Conservation (phyloP, 805 yeast genomes). For the Starmerella tilneyi region DNA sequence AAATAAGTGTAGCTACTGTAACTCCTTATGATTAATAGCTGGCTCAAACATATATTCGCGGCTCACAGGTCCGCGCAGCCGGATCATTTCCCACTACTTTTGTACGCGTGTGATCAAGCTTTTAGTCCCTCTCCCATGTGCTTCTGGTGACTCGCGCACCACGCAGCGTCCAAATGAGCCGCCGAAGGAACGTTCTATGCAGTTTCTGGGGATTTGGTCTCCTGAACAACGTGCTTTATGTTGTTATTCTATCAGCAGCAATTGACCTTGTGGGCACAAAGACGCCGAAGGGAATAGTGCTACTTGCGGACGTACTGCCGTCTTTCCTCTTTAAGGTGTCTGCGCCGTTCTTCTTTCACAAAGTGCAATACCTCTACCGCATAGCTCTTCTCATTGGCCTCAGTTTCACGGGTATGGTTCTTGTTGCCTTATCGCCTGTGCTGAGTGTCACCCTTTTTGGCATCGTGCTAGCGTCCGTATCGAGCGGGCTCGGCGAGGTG, state of each 20-base stretch:
- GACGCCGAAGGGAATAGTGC: slow-evolving; percentile 75
- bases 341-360: slow-evolving; percentile 73
- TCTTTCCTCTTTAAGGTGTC: slow-evolving; percentile 57
- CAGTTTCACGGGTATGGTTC: slow-evolving; percentile 64
- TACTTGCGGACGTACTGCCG: slow-evolving; percentile 80
- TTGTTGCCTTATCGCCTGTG: slow-evolving; percentile 41
- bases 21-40: no score
- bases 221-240: slow-evolving; percentile 79
- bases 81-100: no score
- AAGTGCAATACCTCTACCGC: slow-evolving; percentile 48
- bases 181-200: neutral
- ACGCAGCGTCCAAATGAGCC: neutral
- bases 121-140: no score
- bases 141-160: no score
- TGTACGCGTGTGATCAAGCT: no score
- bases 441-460: slow-evolving; percentile 48
- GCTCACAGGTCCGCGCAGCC: no score
- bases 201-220: slow-evolving; percentile 74
- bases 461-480: slow-evolving; percentile 63
- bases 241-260: slow-evolving; percentile 85
- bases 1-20: no score
- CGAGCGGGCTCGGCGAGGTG: slow-evolving; percentile 85
- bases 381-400: slow-evolving; percentile 45
- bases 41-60: no score
- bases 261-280: slow-evolving; percentile 76